Conservation (phyloP, 2,329 filamentous ascomycete genomes). For the Microdochium paspali region DNA sequence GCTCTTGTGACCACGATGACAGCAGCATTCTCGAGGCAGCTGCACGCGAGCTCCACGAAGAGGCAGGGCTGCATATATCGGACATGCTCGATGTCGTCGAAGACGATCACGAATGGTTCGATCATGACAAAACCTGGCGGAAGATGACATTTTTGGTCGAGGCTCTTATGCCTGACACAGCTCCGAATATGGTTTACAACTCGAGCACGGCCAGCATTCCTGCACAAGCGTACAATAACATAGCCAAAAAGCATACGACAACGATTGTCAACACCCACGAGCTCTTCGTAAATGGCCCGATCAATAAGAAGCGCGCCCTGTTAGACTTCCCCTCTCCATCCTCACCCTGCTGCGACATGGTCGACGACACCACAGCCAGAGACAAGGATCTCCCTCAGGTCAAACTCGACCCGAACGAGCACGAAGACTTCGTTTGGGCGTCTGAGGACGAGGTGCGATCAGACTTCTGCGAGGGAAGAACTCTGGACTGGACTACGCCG, state of each 20-base stretch:
- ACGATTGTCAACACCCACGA: too few relatives aligned
- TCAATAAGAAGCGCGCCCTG: too few relatives aligned
- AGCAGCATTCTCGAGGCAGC: constrained; percentile 28
- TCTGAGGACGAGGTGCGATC: constrained; percentile 4
- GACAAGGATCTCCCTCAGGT: background rate
- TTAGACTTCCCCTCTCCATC: too few relatives aligned
- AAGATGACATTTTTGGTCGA: constrained; percentile 9
- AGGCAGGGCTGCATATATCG: constrained; percentile 6
- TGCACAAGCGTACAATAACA: too few relatives aligned
- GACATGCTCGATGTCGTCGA: constrained; percentile 26
- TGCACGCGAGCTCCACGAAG: constrained; percentile 37
- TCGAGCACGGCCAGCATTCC: too few relatives aligned
- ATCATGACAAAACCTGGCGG: constrained; percentile 7
- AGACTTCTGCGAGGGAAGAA: constrained; percentile 2
- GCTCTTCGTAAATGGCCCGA: too few relatives aligned
- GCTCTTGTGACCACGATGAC: constrained; percentile 32
- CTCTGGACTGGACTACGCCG: constrained; percentile 7
- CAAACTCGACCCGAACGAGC: constrained; percentile 8
- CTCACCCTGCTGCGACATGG: too few relatives aligned
- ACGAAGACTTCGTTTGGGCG: constrained; percentile 8
- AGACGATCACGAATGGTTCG: constrained; percentile 20
- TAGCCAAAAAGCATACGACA: too few relatives aligned
- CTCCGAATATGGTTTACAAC: too few relatives aligned
- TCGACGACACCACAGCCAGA: background rate
- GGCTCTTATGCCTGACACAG: background rate